Evolutionary conservation across 2,329 filamentous ascomycete genomes (phyloP).

Genomic region (Colletotrichum godetiae): DNA sequence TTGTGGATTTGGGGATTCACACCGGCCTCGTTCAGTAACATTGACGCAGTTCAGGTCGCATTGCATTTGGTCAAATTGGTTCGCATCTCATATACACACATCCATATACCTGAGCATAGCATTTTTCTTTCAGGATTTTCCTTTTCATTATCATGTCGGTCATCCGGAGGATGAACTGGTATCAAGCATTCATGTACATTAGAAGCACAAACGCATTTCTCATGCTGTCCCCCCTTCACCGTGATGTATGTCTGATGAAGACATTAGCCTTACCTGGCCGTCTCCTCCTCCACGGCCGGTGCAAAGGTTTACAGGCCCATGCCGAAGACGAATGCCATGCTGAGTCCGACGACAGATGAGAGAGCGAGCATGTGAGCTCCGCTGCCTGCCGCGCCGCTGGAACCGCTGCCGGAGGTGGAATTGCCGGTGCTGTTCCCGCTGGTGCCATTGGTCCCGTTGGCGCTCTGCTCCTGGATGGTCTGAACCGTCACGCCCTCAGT

Average conservation of each 20-base stretch:
- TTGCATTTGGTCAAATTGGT: neutral
- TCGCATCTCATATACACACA: constrained; percentile 2
- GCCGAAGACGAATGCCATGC: constrained; percentile 50
- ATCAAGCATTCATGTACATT: constrained; percentile 36
- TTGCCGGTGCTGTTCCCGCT: constrained; percentile 27
- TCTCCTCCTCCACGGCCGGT: too few relatives aligned
- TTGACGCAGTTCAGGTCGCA: neutral
- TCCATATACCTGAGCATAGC: neutral
- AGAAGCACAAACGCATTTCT: constrained; percentile 28
- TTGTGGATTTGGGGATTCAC: neutral
- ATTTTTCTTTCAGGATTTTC: neutral
- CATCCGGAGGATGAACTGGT: constrained; percentile 24
- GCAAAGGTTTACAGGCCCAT: constrained; percentile 45
- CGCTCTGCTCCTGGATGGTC: constrained; percentile 44
- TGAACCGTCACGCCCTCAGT: constrained; percentile 64
- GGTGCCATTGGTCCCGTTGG: constrained; percentile 35
- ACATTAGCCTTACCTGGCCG: neutral
- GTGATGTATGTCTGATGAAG: neutral
- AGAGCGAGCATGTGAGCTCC: constrained; percentile 43
- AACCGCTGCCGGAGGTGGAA: constrained; percentile 14
- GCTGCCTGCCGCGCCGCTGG: constrained; percentile 34
- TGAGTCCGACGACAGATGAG: constrained; percentile 50
- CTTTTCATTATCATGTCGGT: neutral
- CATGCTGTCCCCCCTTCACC: constrained; percentile 7
- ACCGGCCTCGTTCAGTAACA: neutral